Percentiles rank a stretch among this genome's conserved stretches.
phyloP scores from a whole-genome alignment of 768 basidiomycete genomes.

The Suillus brevipes region DNA sequence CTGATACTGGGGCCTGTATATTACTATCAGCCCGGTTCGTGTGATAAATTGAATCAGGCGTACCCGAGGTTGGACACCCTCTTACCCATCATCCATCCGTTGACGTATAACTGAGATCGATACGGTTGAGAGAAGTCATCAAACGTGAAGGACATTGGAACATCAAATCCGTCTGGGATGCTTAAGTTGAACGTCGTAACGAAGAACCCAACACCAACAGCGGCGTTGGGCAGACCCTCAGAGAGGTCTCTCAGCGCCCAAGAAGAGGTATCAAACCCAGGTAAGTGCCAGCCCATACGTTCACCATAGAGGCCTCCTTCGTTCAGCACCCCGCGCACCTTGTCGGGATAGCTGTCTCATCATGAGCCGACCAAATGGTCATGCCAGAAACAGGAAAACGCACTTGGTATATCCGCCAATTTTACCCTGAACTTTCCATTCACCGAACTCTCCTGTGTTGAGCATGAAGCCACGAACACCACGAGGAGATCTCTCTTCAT shows the following conservation, averaged over 20 bases:
- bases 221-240: slow-evolving; percentile 53
- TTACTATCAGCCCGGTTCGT: slow-evolving; percentile 3
- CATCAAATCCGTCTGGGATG: slow-evolving; percentile 61
- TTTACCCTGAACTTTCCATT: slow-evolving; percentile 78
- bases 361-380: slow-evolving; percentile 5
- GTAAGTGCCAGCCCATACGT: slow-evolving; percentile 73
- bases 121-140: slow-evolving; percentile 65
- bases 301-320: slow-evolving; percentile 76
- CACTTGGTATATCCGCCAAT: slow-evolving; percentile 69
- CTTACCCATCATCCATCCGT: slow-evolving; percentile 92
- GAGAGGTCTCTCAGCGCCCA: slow-evolving; percentile 62
- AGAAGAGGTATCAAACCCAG: slow-evolving; percentile 60
- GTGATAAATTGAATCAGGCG: slow-evolving; percentile 18
- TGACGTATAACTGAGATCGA: slow-evolving; percentile 72
- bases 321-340: slow-evolving; percentile 65
- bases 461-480: slow-evolving; percentile 78
- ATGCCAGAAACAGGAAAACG: slow-evolving; percentile 20
- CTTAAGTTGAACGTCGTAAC: slow-evolving; percentile 68
- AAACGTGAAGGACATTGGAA: slow-evolving; percentile 72
- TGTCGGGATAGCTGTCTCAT: slow-evolving; percentile 66
- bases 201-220: slow-evolving; percentile 81
- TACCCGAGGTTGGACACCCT: slow-evolving; percentile 70
- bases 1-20: slow-evolving; percentile 66
- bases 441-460: slow-evolving; percentile 56
- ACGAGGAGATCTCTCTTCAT: slow-evolving; percentile 70